Base-by-base conservation (phyloP, 2,329 filamentous ascomycete genomes). In the Neopestalotiopsis sp. region DNA sequence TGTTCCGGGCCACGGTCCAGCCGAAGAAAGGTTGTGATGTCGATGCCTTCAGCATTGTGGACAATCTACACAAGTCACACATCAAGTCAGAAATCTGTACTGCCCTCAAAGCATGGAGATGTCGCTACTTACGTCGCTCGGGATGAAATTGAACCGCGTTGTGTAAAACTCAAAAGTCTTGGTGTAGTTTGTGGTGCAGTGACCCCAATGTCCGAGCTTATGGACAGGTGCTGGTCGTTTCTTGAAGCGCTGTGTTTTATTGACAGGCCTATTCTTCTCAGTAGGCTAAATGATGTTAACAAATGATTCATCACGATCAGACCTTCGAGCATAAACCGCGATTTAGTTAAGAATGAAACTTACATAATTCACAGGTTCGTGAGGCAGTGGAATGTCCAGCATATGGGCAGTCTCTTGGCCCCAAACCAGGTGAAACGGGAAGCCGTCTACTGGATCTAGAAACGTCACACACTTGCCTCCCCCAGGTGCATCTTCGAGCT, bases 401-500 rank as follows among this genome's bases (percentile, higher is more conserved):
- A 78, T 76, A 65, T 82, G 79, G 0, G 79, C 80, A 4, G 74
- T 74, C 6, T 76, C 75, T 75, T 91, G 88, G 1, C 86, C 88
- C 71, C 85, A 79, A 1, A 91, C 83, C 0, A 91, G 80, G 73
- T 89, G 87, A 73, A 90, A 84, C 1, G 86, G 85, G 69, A 85
- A 89, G 0, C 84, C 85, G 69, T 90, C 87, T 2, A 89, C 81
- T 0, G 85, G 84, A 67, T 86, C 83, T 68, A 82, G 81, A 69
- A 88, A 84, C 0, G 83, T 86, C 3, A 90, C 86, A 12, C 82
- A 78, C 71, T 84, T 81, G 64, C 88, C 86, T 52, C 81, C 86
- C 2, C 88, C 88, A 0, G 88, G 88, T 0, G 85, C 85, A 68
- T 87, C 84, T 4, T 74, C 72, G 20, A 81, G 68, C 2, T 87